Evolutionary conservation across 1,284 basidiomycete species (phyloP).

Genomic region (Phenoliferia sp.): DNA sequence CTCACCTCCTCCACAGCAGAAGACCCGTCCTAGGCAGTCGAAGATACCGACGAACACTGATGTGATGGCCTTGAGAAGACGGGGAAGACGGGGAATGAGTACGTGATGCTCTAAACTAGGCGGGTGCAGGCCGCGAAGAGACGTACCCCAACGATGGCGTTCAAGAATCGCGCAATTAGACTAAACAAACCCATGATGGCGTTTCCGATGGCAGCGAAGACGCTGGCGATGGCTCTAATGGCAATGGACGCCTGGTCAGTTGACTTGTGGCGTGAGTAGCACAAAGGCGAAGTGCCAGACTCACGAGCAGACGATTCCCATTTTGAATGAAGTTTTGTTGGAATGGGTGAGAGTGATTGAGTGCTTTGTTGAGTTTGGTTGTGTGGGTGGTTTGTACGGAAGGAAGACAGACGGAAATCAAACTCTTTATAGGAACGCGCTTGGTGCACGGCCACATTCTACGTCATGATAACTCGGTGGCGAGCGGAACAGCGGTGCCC

Average conservation of each 20-base stretch:
- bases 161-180: slow-evolving; percentile 15
- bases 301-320: slow-evolving; percentile 10
- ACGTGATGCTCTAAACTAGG: neutral
- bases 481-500: too few relatives aligned
- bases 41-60: slow-evolving; percentile 11
- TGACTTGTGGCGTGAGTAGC: neutral
- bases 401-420: neutral
- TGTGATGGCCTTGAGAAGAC: slow-evolving; percentile 1
- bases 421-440: too few relatives aligned
- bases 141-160: slow-evolving; percentile 11
- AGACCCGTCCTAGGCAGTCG: neutral
- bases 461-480: too few relatives aligned
- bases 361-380: neutral
- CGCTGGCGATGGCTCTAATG: slow-evolving; percentile 13
- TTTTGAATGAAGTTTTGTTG: neutral
- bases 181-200: slow-evolving; percentile 17
- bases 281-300: neutral
- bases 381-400: neutral
- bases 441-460: too few relatives aligned
- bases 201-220: slow-evolving; percentile 18
- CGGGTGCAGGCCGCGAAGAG: neutral
- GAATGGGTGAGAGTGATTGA: neutral
- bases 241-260: neutral
- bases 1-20: slow-evolving; percentile 3
- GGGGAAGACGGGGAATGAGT: neutral